Conservation (phyloP, 2,329 filamentous ascomycete genomes). For the Paramyrothecium roridum region DNA sequence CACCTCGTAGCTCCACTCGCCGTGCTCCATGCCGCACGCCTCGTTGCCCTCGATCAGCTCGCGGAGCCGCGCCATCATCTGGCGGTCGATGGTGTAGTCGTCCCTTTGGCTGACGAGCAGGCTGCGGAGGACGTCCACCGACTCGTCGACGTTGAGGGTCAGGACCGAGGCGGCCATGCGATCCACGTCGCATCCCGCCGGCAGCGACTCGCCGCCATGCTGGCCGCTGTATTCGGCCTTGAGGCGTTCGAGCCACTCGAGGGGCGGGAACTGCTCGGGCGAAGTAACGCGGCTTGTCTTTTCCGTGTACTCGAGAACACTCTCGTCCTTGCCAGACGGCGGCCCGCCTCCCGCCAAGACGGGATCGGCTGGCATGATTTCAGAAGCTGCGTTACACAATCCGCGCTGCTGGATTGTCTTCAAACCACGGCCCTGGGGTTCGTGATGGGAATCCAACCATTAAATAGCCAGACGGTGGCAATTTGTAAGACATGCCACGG, state of each 20-base stretch:
- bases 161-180: slow-evolving; percentile 17
- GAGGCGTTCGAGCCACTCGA: slow-evolving; percentile 18
- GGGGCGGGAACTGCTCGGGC: slow-evolving; percentile 5
- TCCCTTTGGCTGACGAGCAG: slow-evolving; percentile 16
- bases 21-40: slow-evolving; percentile 20
- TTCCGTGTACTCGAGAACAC: neutral
- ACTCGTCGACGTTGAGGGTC: slow-evolving; percentile 16
- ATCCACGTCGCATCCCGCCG: slow-evolving; percentile 18
- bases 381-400: too few species aligned
- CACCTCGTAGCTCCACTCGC: slow-evolving; percentile 21
- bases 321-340: neutral
- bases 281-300: neutral
- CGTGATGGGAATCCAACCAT: too few species aligned
- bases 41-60: slow-evolving; percentile 18
- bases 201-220: slow-evolving; percentile 21
- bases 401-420: too few species aligned
- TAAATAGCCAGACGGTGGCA: too few species aligned
- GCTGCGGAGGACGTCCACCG: slow-evolving; percentile 7
- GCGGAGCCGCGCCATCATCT: slow-evolving; percentile 12
- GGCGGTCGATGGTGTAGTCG: slow-evolving; percentile 22
- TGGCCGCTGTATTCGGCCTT: slow-evolving; percentile 20
- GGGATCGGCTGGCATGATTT: too few species aligned
- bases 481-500: too few species aligned
- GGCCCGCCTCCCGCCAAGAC: neutral
- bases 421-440: too few species aligned